Conservation (phyloP, 345 rosid species). For the Gossypium turneri region DNA sequence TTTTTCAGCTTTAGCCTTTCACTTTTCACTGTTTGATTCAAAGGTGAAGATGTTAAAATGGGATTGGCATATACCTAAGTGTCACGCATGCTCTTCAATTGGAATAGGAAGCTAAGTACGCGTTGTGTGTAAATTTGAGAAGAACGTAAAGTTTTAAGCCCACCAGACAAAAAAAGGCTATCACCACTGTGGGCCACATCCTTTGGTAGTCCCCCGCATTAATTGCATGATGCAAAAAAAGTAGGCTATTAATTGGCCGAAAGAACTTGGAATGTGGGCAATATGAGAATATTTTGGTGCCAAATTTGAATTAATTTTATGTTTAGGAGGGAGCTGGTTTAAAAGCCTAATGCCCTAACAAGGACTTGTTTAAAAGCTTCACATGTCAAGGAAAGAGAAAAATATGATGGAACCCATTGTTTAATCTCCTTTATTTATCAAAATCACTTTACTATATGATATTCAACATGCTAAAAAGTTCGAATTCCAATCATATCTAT, state of each 20-base stretch:
- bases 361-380: background rate
- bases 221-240: conserved; percentile 12
- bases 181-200: conserved; percentile 11
- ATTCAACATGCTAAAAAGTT: too few species aligned
- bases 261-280: background rate
- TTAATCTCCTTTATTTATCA: too few species aligned
- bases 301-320: conserved; percentile 21
- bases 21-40: conserved; percentile 27
- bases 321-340: conserved; percentile 23
- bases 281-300: background rate
- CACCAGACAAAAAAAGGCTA: conserved; percentile 15
- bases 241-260: background rate
- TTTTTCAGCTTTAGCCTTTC: background rate
- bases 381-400: background rate
- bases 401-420: background rate
- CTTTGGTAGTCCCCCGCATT: conserved; percentile 6
- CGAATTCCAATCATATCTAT: background rate
- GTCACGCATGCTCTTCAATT: background rate
- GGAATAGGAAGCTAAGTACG: conserved; percentile 6
- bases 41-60: conserved; percentile 24
- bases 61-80: background rate
- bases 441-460: too few species aligned
- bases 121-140: conserved; percentile 5
- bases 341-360: background rate
- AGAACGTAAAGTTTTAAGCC: background rate